Evolutionary conservation across 306 rosid genomes (phyloP).

Genomic region (Quillaja saponaria): DNA sequence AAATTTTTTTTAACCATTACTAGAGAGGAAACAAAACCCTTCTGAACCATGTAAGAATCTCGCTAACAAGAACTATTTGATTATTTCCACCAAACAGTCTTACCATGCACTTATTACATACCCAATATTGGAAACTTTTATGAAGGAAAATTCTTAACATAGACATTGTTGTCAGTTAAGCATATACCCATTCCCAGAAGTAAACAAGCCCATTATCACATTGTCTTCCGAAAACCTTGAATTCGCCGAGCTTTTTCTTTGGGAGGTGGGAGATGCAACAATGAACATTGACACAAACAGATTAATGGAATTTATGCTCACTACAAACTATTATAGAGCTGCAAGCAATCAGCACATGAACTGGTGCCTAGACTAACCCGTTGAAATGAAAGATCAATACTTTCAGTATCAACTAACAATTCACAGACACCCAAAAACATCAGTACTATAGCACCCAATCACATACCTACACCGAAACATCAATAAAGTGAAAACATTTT

Average conservation of each 20-base stretch:
- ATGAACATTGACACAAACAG: constrained; percentile 2
- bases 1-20: too few species aligned
- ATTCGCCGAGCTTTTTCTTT: background rate
- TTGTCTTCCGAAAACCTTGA: background rate
- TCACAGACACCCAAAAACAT: constrained; percentile 30
- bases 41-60: background rate
- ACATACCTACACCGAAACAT: constrained; percentile 21
- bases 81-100: background rate
- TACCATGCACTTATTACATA: constrained; percentile 5
- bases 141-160: background rate
- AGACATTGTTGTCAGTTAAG: constrained; percentile 18
- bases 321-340: background rate
- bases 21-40: background rate
- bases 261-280: background rate
- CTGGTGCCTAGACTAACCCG: constrained; percentile 15
- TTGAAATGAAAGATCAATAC: constrained; percentile 27
- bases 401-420: constrained; percentile 19
- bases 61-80: too few species aligned
- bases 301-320: background rate
- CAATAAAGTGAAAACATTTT: constrained; percentile 6
- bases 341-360: constrained; percentile 23
- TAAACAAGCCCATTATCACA: too few species aligned
- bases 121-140: background rate
- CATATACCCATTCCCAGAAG: constrained; percentile 19
- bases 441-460: constrained; percentile 17